phyloP scores from a whole-genome alignment of 192 early-diverging fungal genomes.

The Coemansia sp. region DNA sequence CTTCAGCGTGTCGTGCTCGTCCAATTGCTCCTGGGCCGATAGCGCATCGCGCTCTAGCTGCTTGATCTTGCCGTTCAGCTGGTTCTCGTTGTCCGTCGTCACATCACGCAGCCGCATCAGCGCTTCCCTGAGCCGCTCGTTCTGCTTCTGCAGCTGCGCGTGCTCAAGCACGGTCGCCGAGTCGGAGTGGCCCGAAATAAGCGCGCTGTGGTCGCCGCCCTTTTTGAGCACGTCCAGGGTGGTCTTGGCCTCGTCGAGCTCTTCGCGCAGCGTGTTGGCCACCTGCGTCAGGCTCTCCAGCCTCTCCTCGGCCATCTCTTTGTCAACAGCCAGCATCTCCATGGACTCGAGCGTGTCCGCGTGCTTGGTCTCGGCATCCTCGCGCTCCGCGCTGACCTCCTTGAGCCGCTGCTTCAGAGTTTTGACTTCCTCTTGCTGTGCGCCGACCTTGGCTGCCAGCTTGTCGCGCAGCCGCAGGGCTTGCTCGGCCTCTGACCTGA shows the following conservation, averaged over 20 bases:
- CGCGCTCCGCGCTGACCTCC: slow-evolving; percentile 63
- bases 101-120: slow-evolving; percentile 84
- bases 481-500: slow-evolving; percentile 75
- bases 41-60: slow-evolving; percentile 72
- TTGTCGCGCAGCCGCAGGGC: slow-evolving; percentile 67
- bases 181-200: neutral
- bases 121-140: slow-evolving; percentile 88
- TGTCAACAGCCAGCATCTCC: slow-evolving; percentile 89
- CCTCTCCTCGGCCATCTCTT: slow-evolving; percentile 90
- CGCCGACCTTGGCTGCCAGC: slow-evolving; percentile 67
- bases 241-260: slow-evolving; percentile 75
- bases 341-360: slow-evolving; percentile 75
- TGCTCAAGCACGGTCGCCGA: slow-evolving; percentile 55
- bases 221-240: slow-evolving; percentile 60
- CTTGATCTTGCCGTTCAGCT: slow-evolving; percentile 65
- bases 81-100: slow-evolving; percentile 70
- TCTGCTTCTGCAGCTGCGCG: slow-evolving; percentile 77
- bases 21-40: slow-evolving; percentile 61
- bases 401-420: slow-evolving; percentile 63
- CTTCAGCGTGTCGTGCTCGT: slow-evolving; percentile 44
- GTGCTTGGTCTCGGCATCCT: slow-evolving; percentile 67
- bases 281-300: slow-evolving; percentile 79
- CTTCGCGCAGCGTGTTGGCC: slow-evolving; percentile 71
- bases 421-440: slow-evolving; percentile 75
- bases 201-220: slow-evolving; percentile 14